These are phyloP conservation scores for Spizellomyces punctatus DNA, from an alignment of 192 early-diverging fungal species.

Conservation along the genomic window DNA sequence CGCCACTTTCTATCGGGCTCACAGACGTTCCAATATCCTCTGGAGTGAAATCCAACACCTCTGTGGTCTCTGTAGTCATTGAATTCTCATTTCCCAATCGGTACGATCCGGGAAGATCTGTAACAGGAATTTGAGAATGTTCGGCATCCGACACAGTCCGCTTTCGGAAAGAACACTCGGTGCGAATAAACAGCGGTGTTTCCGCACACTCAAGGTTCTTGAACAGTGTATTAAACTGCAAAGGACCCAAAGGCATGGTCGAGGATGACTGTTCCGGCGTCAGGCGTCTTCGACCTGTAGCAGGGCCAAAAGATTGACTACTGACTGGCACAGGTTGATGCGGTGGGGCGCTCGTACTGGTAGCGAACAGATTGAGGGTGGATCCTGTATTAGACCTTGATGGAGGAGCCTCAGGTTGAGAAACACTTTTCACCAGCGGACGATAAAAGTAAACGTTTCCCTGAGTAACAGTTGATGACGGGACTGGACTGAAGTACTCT, in stretches of 20 bases:
- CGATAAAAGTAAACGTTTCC: conserved; percentile 67
- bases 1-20: conserved; percentile 66
- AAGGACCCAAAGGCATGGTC: too few species aligned
- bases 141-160: conserved; percentile 40
- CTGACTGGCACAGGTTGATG: too few species aligned
- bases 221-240: conserved; percentile 13
- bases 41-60: conserved; percentile 59
- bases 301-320: too few species aligned
- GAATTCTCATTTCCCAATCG: not conserved
- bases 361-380: too few species aligned
- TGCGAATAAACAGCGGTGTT: conserved; percentile 68
- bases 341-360: too few species aligned
- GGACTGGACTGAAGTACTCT: conserved; percentile 64
- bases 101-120: conserved; percentile 68
- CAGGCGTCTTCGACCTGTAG: too few species aligned
- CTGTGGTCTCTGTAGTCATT: conserved; percentile 14
- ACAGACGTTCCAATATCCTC: conserved; percentile 58
- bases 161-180: conserved; percentile 70
- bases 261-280: too few species aligned
- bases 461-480: conserved; percentile 27
- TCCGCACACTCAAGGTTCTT: conserved; percentile 54
- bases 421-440: conserved; percentile 8
- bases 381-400: too few species aligned
- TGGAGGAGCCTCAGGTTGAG: too few species aligned
- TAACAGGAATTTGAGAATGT: conserved; percentile 52